Conservation (phyloP, 768 basidiomycete species). For the Trametes sanguinea region DNA sequence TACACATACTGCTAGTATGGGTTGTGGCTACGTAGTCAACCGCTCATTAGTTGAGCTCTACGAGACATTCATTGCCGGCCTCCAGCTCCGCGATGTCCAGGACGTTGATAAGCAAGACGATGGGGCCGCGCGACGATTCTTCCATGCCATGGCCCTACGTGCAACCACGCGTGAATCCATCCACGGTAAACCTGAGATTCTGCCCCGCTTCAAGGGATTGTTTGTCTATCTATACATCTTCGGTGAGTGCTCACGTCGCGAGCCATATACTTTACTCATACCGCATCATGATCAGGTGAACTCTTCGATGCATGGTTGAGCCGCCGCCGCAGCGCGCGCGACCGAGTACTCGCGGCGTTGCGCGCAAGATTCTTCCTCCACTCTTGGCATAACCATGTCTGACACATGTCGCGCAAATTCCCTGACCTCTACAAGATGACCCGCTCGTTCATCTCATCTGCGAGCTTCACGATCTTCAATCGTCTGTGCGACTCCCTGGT, state of each 20-base stretch:
- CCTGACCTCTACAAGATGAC: constrained; percentile 28
- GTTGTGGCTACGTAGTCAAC: constrained; percentile 28
- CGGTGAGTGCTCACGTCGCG: constrained; percentile 13
- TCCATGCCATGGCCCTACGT: constrained; percentile 22
- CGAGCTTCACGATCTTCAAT: constrained; percentile 34
- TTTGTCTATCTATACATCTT: constrained; percentile 32
- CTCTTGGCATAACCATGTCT: no score
- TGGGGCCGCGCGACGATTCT: constrained; percentile 31
- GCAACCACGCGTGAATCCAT: no score
- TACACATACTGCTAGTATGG: constrained; percentile 30
- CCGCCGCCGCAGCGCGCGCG: constrained; percentile 17
- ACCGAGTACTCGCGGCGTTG: constrained; percentile 24
- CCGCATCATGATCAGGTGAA: constrained; percentile 5
- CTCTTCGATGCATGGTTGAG: constrained; percentile 33
- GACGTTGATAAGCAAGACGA: constrained; percentile 36
- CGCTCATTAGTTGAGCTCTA: constrained; percentile 26
- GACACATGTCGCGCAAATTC: constrained; percentile 8
- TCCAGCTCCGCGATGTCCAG: constrained; percentile 26
- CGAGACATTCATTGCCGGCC: constrained; percentile 16
- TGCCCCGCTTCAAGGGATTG: constrained; percentile 21
- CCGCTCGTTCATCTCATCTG: constrained; percentile 29
- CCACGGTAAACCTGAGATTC: no score
- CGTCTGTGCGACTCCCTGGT: constrained; percentile 31
- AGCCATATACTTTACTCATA: not conserved
- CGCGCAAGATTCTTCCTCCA: constrained; percentile 30